Conservation (phyloP, 768 basidiomycete species). For the Boletales sp. region DNA sequence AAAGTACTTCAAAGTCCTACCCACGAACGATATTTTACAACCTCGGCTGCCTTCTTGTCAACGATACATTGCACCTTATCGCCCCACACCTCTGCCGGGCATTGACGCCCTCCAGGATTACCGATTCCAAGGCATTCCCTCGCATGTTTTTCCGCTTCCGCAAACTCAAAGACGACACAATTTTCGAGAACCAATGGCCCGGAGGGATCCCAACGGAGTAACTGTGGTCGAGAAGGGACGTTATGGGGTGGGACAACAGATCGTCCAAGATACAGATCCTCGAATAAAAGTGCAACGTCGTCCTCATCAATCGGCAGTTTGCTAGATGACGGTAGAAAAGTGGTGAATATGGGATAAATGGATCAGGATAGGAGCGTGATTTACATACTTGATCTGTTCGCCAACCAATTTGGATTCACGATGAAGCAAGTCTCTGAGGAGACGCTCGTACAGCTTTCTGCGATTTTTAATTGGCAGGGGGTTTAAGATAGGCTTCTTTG, state of each 20-base stretch:
- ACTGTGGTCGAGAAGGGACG: constrained; percentile 66
- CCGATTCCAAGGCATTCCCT: constrained; percentile 36
- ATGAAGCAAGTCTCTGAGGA: constrained; percentile 71
- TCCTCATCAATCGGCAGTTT: constrained; percentile 78
- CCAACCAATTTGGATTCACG: constrained; percentile 71
- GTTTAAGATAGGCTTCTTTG: constrained; percentile 77
- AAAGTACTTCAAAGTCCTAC: constrained; percentile 25
- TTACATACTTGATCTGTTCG: constrained; percentile 54
- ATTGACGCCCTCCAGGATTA: constrained; percentile 10
- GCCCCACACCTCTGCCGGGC: constrained; percentile 69
- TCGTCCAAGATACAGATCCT: constrained; percentile 80
- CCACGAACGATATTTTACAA: constrained; percentile 54
- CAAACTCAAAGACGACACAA: constrained; percentile 77
- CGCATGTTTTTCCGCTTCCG: constrained; percentile 69
- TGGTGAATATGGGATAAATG: neutral
- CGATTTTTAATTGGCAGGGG: constrained; percentile 85
- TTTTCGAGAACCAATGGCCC: constrained; percentile 71
- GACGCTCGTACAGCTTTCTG: constrained; percentile 75
- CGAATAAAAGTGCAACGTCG: constrained; percentile 80
- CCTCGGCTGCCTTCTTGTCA: constrained; percentile 54
- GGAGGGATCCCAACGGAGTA: constrained; percentile 77
- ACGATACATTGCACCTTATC: constrained; percentile 57
- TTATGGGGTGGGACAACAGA: constrained; percentile 75
- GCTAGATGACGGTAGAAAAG: constrained; percentile 35
- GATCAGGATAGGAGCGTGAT: neutral